Conservation (phyloP, 2,329 filamentous ascomycete genomes). For the Fusarium staphyleae region DNA sequence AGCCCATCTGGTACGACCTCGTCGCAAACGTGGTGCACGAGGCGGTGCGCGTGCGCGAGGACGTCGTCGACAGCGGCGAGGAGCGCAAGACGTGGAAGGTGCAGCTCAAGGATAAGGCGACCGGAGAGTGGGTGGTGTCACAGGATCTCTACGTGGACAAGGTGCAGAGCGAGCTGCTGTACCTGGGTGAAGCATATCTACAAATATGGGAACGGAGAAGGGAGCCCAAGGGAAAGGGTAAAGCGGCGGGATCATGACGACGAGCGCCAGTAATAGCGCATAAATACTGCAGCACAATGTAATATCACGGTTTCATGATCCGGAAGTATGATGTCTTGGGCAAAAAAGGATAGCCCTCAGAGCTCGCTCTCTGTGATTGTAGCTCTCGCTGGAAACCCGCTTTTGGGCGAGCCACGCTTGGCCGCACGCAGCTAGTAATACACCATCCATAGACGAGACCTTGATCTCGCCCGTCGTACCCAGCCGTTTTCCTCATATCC, state of each 20-base stretch:
- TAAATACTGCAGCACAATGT: slow-evolving; percentile 11
- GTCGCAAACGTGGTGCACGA: slow-evolving; percentile 94
- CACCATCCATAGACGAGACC: slow-evolving; percentile 18
- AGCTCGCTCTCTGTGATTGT: slow-evolving; percentile 31
- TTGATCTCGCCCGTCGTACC: slow-evolving; percentile 8
- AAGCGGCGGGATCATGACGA: slow-evolving; percentile 26
- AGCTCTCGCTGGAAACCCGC: slow-evolving; percentile 32
- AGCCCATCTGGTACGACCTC: slow-evolving; percentile 93
- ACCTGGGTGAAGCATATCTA: slow-evolving; percentile 91
- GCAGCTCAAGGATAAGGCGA: slow-evolving; percentile 81
- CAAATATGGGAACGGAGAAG: slow-evolving; percentile 94
- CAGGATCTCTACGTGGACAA: slow-evolving; percentile 94
- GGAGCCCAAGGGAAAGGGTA: slow-evolving; percentile 52
- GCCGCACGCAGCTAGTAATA: slow-evolving; percentile 33
- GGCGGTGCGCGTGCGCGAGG: slow-evolving; percentile 77
- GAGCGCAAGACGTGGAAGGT: slow-evolving; percentile 92
- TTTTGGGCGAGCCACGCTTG: slow-evolving; percentile 21
- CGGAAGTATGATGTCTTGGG: slow-evolving; percentile 2
- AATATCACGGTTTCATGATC: slow-evolving; percentile 22
- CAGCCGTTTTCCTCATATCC: slow-evolving; percentile 15
- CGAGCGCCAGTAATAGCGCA: slow-evolving; percentile 7
- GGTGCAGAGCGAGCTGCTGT: slow-evolving; percentile 86
- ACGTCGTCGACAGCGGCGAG: slow-evolving; percentile 89
- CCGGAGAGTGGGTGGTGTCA: slow-evolving; percentile 88
- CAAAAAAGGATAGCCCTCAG: slow-evolving; percentile 22